Percentiles rank a stretch among this genome's conserved stretches.
phyloP scores from a whole-genome alignment of 192 early-diverging fungal species.

The Phlyctochytrium arcticum region DNA sequence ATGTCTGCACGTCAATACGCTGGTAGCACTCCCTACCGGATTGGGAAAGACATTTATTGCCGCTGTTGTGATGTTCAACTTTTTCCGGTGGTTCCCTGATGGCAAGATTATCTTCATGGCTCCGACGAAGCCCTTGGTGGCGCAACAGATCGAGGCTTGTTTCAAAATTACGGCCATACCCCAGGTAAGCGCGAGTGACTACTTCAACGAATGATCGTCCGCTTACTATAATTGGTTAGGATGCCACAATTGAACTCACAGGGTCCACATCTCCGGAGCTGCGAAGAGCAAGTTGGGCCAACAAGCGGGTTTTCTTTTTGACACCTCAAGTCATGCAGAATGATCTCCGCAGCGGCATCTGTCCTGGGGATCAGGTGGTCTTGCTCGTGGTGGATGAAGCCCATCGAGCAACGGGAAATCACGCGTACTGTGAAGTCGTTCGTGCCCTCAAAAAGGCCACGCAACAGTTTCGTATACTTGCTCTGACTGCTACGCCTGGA shows the following conservation, averaged over 20 bases:
- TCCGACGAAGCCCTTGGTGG: conserved; percentile 86
- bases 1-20: conserved; percentile 76
- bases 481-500: conserved; percentile 85
- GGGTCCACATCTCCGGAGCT: conserved; percentile 51
- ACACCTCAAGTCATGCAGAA: conserved; percentile 89
- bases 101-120: conserved; percentile 85
- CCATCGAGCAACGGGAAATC: conserved; percentile 79
- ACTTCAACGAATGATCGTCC: not conserved
- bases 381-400: conserved; percentile 89
- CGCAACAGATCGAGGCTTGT: conserved; percentile 89
- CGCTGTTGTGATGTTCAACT: conserved; percentile 88
- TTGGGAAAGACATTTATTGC: conserved; percentile 96
- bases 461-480: conserved; percentile 68
- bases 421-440: conserved; percentile 77
- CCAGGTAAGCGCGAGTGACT: conserved; percentile 25
- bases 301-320: conserved; percentile 74
- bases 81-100: conserved; percentile 85
- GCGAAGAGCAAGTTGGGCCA: conserved; percentile 56
- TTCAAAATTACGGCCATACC: conserved; percentile 76
- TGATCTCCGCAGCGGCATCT: conserved; percentile 66
- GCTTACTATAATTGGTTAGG: not conserved
- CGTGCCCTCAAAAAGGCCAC: conserved; percentile 43
- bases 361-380: conserved; percentile 61
- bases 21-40: conserved; percentile 76
- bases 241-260: conserved; percentile 62